Base-by-base conservation (phyloP, 306 rosid species). In the Luffa acutangula region DNA sequence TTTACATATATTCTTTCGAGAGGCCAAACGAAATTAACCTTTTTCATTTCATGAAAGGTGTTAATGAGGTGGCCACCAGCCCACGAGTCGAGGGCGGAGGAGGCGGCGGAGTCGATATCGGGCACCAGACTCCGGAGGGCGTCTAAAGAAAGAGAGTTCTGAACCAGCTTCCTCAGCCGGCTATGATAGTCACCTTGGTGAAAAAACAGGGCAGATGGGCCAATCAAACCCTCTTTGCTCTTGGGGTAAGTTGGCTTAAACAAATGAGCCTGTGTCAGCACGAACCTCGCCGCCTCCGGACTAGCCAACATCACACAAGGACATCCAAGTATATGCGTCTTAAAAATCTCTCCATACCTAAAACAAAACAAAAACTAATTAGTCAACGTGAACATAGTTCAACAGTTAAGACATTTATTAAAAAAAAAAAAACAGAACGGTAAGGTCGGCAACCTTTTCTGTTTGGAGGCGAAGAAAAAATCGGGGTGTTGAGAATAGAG, bases 341-440 rank as follows among this genome's bases (percentile, higher is more conserved):
- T 94, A 81, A 94, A 94, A 75, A 94, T 92, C 78, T 91, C 94
- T 0, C 98, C 98, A 5, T 89, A 92, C 93, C 98, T 94, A 51
- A 62, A 54, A 39, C 42, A 39, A 39, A 53, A 15, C 5, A 52
- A 52, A 15, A 49, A 12, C 12, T 12, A 2, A 49, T 12, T 12
- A 49, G 3, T 3, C 21, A 54, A 74, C 52, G 10, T 9, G 4
- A 54, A 54, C 21, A 64, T 34, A 15, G 20, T 3, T 59, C 17
- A 59, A 10, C 39, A 25, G 12, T 8, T 25, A 8, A 57, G 34
- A 20, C 5, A 20, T 53, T 17, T 53, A 0, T 53, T 4, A 0
- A 17, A 4, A 53, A 25, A 0, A 17, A 4, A 53, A 25, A 25
- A 25, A 25, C 31, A 25, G 31, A 25, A 25, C 31, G 0, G 31